phyloP scores from a whole-genome alignment of 192 early-diverging fungal genomes.

The Backusella psychrophila region DNA sequence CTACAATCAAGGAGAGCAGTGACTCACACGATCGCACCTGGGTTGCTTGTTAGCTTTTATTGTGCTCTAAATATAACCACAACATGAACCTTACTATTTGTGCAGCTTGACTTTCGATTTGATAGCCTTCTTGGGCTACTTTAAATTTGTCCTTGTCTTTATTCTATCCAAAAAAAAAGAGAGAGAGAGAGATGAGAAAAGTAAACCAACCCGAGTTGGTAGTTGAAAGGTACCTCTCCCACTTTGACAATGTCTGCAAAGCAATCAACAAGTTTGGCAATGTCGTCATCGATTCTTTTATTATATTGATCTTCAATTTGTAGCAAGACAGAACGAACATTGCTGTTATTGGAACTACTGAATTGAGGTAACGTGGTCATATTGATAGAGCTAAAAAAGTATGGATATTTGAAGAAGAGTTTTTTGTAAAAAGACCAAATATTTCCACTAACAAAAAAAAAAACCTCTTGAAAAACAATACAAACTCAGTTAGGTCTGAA shows the following conservation, averaged over 20 bases:
- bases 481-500: background rate
- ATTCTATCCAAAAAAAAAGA: conserved; percentile 13
- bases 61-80: background rate
- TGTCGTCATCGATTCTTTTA: conserved; percentile 49
- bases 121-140: conserved; percentile 54
- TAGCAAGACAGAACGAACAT: conserved; percentile 26
- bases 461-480: background rate
- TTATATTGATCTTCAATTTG: conserved; percentile 56
- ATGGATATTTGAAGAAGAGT: no score
- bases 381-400: background rate
- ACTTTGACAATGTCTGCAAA: conserved; percentile 53
- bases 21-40: conserved; percentile 48
- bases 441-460: background rate
- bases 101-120: conserved; percentile 51
- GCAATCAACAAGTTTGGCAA: conserved; percentile 47
- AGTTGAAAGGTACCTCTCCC: conserved; percentile 34
- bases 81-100: conserved; percentile 41
- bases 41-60: background rate
- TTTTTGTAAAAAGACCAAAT: no score
- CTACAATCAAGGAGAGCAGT: conserved; percentile 44
- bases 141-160: conserved; percentile 55
- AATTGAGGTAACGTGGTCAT: conserved; percentile 4
- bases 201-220: background rate
- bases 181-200: conserved; percentile 1
- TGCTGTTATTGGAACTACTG: background rate